phyloP scores from a whole-genome alignment of 805 yeast species.

The Metschnikowia rubicola region DNA sequence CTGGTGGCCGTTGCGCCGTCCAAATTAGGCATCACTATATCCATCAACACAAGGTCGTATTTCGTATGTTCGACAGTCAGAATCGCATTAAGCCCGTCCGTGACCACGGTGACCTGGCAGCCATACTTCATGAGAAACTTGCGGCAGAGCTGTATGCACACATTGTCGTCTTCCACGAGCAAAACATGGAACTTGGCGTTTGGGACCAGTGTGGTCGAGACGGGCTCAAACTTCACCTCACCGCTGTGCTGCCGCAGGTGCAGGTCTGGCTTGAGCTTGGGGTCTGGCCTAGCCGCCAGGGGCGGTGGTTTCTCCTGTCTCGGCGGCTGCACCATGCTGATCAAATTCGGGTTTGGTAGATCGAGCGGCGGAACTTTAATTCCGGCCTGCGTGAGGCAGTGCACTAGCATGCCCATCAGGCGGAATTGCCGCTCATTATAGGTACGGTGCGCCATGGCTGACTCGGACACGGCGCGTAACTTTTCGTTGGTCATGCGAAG shows the following conservation, averaged over 20 bases:
- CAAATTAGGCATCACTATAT: constrained; percentile 83
- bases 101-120: constrained; percentile 86
- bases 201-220: constrained; percentile 19
- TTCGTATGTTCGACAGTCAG: constrained; percentile 65
- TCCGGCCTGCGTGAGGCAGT: constrained; percentile 54
- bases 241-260: constrained; percentile 6
- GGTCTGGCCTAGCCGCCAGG: background rate
- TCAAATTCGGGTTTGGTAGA: constrained; percentile 41
- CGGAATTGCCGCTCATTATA: constrained; percentile 55
- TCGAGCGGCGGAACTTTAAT: constrained; percentile 65
- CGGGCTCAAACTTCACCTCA: constrained; percentile 12
- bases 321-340: constrained; percentile 20
- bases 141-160: constrained; percentile 77
- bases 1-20: constrained; percentile 92
- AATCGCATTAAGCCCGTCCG: constrained; percentile 89
- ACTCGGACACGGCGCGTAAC: constrained; percentile 62
- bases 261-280: background rate
- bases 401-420: constrained; percentile 49
- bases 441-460: constrained; percentile 53
- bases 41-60: constrained; percentile 80
- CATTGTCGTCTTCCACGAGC: constrained; percentile 76
- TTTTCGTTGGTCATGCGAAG: constrained; percentile 39
- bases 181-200: constrained; percentile 63
- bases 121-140: constrained; percentile 85
- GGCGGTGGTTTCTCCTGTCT: too few relatives aligned